These are phyloP conservation scores for Penicillium soppii DNA, from an alignment of 495 filamentous ascomycete species.

Conservation along the genomic window DNA sequence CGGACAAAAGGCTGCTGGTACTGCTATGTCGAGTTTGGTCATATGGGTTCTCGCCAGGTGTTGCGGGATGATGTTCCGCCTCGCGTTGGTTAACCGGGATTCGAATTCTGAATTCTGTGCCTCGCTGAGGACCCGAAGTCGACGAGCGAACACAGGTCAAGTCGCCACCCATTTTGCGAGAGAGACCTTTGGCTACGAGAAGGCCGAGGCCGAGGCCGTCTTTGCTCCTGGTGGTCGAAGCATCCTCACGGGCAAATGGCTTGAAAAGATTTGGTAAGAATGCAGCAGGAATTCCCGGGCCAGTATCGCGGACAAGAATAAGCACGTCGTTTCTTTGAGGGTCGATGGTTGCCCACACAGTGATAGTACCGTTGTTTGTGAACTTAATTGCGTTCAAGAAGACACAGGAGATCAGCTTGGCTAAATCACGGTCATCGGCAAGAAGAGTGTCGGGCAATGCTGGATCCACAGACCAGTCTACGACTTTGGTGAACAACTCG, in stretches of 20 bases:
- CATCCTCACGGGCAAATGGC: constrained; percentile 71
- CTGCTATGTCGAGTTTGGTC: constrained; percentile 26
- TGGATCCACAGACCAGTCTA: constrained; percentile 67
- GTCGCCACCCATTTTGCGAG: constrained; percentile 74
- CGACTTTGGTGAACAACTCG: constrained; percentile 54
- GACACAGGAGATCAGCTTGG: constrained; percentile 71
- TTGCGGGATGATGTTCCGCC: constrained; percentile 34
- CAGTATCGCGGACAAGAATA: constrained; percentile 66
- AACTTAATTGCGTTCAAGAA: constrained; percentile 81
- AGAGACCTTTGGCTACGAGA: constrained; percentile 73
- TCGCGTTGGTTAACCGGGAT: constrained; percentile 60
- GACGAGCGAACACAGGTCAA: constrained; percentile 66
- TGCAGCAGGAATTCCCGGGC: constrained; percentile 67
- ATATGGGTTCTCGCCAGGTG: constrained; percentile 33
- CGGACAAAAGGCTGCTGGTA: constrained; percentile 22
- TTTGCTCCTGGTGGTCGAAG: constrained; percentile 67
- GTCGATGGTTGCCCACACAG: constrained; percentile 53
- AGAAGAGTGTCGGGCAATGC: constrained; percentile 65
- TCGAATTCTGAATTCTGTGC: constrained; percentile 74
- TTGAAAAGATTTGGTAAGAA: constrained; percentile 74
- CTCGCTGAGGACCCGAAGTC: constrained; percentile 63
- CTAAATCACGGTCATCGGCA: constrained; percentile 70
- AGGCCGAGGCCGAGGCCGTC: constrained; percentile 76
- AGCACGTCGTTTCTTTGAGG: constrained; percentile 53
- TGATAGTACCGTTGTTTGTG: constrained; percentile 68